phyloP scores from a whole-genome alignment of 768 basidiomycete species.

The Nevesoporus exiguus region DNA sequence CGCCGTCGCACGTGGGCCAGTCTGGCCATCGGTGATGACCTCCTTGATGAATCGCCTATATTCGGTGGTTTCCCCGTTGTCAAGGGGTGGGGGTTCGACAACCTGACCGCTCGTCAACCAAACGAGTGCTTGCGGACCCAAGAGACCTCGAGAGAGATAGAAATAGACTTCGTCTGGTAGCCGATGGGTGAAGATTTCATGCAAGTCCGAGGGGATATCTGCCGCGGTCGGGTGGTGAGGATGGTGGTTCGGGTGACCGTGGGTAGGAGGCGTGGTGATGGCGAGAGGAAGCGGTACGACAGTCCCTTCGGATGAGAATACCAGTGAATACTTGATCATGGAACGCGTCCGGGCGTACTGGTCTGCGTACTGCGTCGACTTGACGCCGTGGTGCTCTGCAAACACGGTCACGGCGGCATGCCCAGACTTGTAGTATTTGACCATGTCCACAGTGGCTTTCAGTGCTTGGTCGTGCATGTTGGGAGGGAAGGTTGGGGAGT shows the following conservation, averaged over 20 bases:
- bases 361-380: conserved; percentile 75
- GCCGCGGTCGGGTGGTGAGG: conserved; percentile 71
- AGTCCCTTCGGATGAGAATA: conserved; percentile 82
- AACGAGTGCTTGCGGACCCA: conserved; percentile 87
- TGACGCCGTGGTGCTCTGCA: conserved; percentile 79
- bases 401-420: conserved; percentile 75
- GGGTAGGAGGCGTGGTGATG: conserved; percentile 46
- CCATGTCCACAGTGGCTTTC: conserved; percentile 86
- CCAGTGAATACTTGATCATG: conserved; percentile 88
- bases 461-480: conserved; percentile 76
- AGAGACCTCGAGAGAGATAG: conserved; percentile 88
- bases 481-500: conserved; percentile 76
- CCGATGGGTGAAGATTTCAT: conserved; percentile 92
- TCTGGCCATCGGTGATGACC: conserved; percentile 91
- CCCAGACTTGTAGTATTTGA: conserved; percentile 90
- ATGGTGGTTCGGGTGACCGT: conserved; percentile 54
- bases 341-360: conserved; percentile 85
- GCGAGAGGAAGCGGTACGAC: conserved; percentile 81
- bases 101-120: conserved; percentile 90
- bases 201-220: conserved; percentile 87
- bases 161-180: conserved; percentile 96
- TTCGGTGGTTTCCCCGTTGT: conserved; percentile 93
- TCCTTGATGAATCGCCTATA: conserved; percentile 95
- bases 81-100: conserved; percentile 82
- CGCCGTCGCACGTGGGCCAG: conserved; percentile 87